Evolutionary conservation across 345 rosid genomes (phyloP).

Genomic region (Citrus trifoliata): DNA sequence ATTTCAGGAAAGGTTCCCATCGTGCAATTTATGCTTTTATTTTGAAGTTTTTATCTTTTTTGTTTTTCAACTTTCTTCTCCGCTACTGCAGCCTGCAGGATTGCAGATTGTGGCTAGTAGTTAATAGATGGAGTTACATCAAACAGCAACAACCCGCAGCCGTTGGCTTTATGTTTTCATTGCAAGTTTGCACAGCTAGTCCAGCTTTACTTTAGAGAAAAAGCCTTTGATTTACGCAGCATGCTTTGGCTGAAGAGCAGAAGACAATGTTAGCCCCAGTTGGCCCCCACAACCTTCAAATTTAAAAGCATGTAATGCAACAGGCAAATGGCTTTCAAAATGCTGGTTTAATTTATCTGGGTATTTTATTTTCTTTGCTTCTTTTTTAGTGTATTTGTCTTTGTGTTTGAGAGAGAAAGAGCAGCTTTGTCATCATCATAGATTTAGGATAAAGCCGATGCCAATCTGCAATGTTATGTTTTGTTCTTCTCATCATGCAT

Average conservation of each 20-base stretch:
- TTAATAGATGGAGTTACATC: not conserved
- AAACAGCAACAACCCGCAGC: not conserved
- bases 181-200: not conserved
- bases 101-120: not conserved
- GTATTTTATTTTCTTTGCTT: not conserved
- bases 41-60: not conserved
- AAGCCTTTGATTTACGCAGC: not conserved
- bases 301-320: not conserved
- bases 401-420: not conserved
- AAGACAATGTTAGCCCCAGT: not conserved
- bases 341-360: not conserved
- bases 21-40: not conserved
- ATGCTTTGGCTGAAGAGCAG: not conserved
- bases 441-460: not conserved
- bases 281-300: not conserved
- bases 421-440: not conserved
- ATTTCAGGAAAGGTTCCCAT: not conserved
- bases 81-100: not conserved
- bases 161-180: too few relatives aligned
- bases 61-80: not conserved
- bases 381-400: not conserved
- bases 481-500: slow-evolving; percentile 3
- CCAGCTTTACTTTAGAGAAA: not conserved
- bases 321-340: not conserved
- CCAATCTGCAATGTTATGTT: not conserved